Base-by-base conservation (phyloP, 1,284 basidiomycete species). In the Phaffia rhodozyma region DNA sequence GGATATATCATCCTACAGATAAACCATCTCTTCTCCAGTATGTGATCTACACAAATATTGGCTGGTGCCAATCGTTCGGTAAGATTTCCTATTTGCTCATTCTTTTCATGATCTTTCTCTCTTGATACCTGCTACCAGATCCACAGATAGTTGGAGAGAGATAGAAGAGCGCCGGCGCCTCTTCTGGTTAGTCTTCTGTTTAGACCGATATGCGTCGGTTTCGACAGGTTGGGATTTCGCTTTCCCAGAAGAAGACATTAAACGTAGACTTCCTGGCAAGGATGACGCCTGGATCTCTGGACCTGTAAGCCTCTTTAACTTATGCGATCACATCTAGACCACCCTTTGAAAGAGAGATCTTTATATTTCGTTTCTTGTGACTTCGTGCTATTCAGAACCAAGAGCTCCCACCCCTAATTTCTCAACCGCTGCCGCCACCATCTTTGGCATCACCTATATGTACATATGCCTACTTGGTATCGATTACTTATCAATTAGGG, bases 191-290 rank as follows among this genome's bases (percentile, higher is more conserved):
- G 53, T 55, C n/a, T 63, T 55, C 52, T 43, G 51, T 18, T 38
- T 63, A 30, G 62, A 63, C 29, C 48, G 55, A 3, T 63, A 63
- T 30, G 62, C 62, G 5, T 59, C 57, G 2, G 57, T 63, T 16
- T 55, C 51, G 7, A 63, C 62, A 1, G 62, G 62, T 0, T 63
- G 56, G 34, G 57, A 38, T 0, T 57, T 63, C 30, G 56, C 50
- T 11, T 59, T 59, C 30, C 7, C n/a, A 2, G 38, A 48, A 18
- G 52, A 34, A 25, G 53, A 60, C 70, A 50, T 71, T 71, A 23
- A 62, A 62, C n/a, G 70, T 74, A 48, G 76, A 74, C 67, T 77
- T 75, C 66, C 66, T 70, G 23, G 72, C 74, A 0, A 74, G 73
- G n/a, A 67, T 63, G 32, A 52, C 20, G 34, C 48, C 30, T 57